Evolutionary conservation across 2,329 filamentous ascomycete genomes (phyloP).

Genomic region (Bipolaris sorokiniana): DNA sequence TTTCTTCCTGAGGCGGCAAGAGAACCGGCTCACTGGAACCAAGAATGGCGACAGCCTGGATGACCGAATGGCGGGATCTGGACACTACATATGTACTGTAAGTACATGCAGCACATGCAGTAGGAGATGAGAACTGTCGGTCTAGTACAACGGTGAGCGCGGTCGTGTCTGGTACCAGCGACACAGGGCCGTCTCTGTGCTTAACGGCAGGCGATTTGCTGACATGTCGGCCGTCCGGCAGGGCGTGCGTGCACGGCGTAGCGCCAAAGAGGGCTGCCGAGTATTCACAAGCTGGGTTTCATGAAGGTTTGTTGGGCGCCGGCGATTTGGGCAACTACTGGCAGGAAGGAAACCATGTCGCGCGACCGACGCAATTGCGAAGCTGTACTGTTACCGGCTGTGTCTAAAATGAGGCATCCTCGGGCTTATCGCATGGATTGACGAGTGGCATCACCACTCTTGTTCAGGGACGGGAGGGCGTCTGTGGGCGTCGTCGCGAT

Average conservation of each 20-base stretch:
- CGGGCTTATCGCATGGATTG: slow-evolving; percentile 16
- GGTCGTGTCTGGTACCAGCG: slow-evolving; percentile 6
- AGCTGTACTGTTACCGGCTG: neutral
- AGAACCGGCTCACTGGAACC: slow-evolving; percentile 1
- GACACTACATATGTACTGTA: neutral
- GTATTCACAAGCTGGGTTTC: slow-evolving; percentile 4
- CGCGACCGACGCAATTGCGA: neutral
- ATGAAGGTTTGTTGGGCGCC: slow-evolving; percentile 7
- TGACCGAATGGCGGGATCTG: neutral
- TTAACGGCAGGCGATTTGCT: slow-evolving; percentile 4
- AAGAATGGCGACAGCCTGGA: neutral
- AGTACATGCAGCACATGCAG: neutral
- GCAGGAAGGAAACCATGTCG: too few relatives aligned
- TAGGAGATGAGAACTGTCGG: neutral
- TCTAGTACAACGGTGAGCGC: slow-evolving; percentile 10
- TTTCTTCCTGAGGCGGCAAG: neutral
- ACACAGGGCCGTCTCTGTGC: slow-evolving; percentile 12
- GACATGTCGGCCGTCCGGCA: slow-evolving; percentile 9
- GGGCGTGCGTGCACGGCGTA: slow-evolving; percentile 11
- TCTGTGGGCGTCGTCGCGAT: slow-evolving; percentile 1
- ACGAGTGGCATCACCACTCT: slow-evolving; percentile 13
- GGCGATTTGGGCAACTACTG: slow-evolving; percentile 1
- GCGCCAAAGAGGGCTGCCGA: slow-evolving; percentile 6
- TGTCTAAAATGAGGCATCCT: neutral
- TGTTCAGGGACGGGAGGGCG: slow-evolving; percentile 15